Base-by-base conservation (phyloP, 2,329 filamentous ascomycete genomes). In the Dactylella cylindrospora region DNA sequence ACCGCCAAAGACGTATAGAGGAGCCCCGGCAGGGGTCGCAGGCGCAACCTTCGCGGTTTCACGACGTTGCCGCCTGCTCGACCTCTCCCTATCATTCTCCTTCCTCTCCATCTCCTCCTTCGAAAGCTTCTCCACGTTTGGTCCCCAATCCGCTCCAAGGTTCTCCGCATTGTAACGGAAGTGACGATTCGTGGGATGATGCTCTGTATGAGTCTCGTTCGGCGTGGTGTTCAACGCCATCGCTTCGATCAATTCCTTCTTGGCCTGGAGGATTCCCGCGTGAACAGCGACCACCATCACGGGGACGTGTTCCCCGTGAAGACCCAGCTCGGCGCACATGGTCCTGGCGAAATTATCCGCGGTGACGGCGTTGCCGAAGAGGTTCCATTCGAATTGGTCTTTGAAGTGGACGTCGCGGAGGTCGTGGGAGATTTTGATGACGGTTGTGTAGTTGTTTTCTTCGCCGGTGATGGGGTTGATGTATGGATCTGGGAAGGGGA, bases 91-190 rank as follows among this genome's bases (percentile, higher is more conserved):
- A 71, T 98, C 93, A 45, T 89, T 89, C 73, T 98, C 93, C 22
- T 93, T 83, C 76, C 95, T 95, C 74, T 98, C 93, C 49, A 98
- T 97, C 71, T 98, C 93, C 69, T 98, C 93, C 68, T 95, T 95
- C 31, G 85, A 90, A 1, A 98, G 75, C 0, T 80, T 78, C 72
- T 91, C 88, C 6, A 93, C 79, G 75, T 87, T 88, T 5, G 88
- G 86, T 70, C 90, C 86, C 88, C 88, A 93, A 64, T 87, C 84
- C 66, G 88, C 85, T 5, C 81, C 90, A 2, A 97, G 79, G 59
- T 89, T 85, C 70, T 97, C 93, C 2, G 89, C 88, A 67, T 98
- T 93, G 71, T 96, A 95, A 65, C 93, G 81, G 91, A 62, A 19
- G 2, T 49, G 49, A 2, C 26, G 43, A 20, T 50, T 39, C 13